A percentile compares a stretch with the other conserved stretches of the same genome.
These are phyloP conservation scores for Tetracentron sinense DNA, from an alignment of 164 flowering plant genomes.

Conservation along the genomic window DNA sequence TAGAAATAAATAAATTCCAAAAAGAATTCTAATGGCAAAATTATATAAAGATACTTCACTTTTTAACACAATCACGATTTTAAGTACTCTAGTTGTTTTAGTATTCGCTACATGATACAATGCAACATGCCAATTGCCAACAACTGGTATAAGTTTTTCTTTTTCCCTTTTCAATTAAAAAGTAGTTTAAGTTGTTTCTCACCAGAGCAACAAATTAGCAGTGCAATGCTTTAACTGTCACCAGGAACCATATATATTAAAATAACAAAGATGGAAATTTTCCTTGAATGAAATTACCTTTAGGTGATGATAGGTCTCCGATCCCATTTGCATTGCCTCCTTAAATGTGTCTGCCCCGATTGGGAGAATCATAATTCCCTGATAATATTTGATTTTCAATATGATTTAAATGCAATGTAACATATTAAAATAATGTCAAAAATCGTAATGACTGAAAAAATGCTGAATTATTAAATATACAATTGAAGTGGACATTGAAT, in stretches of 20 bases:
- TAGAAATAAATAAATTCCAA: not conserved
- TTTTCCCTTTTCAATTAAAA: not conserved
- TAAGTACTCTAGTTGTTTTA: no score
- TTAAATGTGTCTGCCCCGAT: constrained; percentile 74
- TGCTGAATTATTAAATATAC: not conserved
- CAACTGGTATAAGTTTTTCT: not conserved
- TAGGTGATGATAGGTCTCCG: constrained; percentile 94
- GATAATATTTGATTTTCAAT: constrained; percentile 21
- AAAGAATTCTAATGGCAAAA: not conserved
- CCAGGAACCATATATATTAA: constrained; percentile 1
- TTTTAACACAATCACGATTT: not conserved
- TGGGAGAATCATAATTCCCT: constrained; percentile 96
- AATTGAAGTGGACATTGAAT: no score
- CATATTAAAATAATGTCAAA: constrained; percentile 2
- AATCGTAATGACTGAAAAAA: no score
- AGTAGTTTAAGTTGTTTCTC: not conserved
- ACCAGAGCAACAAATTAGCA: no score
- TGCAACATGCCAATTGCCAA: not conserved
- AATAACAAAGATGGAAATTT: not conserved
- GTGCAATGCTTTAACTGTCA: no score
- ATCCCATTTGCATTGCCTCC: constrained; percentile 92
- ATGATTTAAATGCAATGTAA: not conserved
- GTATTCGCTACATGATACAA: no score
- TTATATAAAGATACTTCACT: not conserved
- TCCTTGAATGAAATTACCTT: constrained; percentile 47